Base-by-base conservation (phyloP, 2,329 filamentous ascomycete genomes). In the Microdochium trichocladiopsis region DNA sequence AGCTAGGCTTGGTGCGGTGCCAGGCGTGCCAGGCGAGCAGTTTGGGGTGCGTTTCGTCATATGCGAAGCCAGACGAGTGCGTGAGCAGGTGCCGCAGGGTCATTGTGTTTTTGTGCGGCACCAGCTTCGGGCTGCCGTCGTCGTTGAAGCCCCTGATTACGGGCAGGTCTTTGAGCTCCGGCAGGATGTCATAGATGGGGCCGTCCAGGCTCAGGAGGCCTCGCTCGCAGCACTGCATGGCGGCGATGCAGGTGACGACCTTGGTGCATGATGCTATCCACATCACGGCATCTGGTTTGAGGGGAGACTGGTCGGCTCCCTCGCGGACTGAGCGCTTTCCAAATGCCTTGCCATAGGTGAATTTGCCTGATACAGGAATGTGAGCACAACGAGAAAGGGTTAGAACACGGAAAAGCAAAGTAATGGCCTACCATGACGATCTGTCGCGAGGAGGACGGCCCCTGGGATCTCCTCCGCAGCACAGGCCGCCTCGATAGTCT, bases 1-100 rank as follows among this genome's bases (percentile, higher is more conserved):
- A 45, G 22, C 52, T 55, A 3, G 58, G 55, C 11, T 66, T 50
- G n/a, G 69, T 58, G 11, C 59, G 50, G 2, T 69, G 68, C 52
- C 55, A 57, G 22, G 50, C 41, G 24, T 58, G 59, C 59, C 59
- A 61, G 2, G 51, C 54, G 53, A 57, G 47, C 28, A 61, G 22
- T 49, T 54, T 55, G 11, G 58, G 59, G 49, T 66, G 50, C 25
- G 65, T 53, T 36, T 65, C 62, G 48, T 69, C 63, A 54, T 74
- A 74, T 1, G 65, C 67, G 0, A 78, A 53, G 2, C 79, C 79
- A 5, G 69, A 63, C 0, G 76, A 74, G 59, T 82, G 79, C 0
- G 73, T 75, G 2, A 82, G 67, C 1, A 82, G 67, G 22, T 65
- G 68, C 66, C 68, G 64, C 21, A 75, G 59, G 0, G 70, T 73